Evolutionary conservation across 2,329 filamentous ascomycete species (phyloP).

Genomic region (Ascochyta lentis): DNA sequence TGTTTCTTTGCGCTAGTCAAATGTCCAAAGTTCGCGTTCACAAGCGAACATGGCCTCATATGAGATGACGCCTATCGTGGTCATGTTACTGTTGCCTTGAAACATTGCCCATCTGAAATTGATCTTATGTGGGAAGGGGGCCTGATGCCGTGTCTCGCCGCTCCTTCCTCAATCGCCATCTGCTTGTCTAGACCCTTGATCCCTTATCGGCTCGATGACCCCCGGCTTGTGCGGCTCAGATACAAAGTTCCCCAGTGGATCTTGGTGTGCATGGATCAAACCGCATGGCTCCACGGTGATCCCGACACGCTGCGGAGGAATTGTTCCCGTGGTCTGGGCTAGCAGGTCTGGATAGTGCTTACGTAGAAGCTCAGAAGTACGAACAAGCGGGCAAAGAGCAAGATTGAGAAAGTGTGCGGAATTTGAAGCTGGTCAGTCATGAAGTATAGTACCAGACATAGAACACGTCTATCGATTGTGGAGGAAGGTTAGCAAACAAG

Average conservation of each 20-base stretch:
- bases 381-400: neutral
- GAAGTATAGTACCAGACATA: neutral
- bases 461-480: neutral
- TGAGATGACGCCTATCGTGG: neutral
- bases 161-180: neutral
- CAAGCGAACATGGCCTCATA: neutral
- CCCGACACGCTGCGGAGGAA: neutral
- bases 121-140: neutral
- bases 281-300: neutral
- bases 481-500: neutral
- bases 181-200: neutral
- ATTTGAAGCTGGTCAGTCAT: neutral
- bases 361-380: neutral
- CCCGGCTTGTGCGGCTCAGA: neutral
- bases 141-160: conserved; percentile 8
- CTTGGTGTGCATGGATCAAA: neutral
- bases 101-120: neutral
- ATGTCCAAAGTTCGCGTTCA: neutral
- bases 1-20: neutral
- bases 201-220: neutral
- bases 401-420: neutral
- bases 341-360: neutral
- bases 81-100: neutral
- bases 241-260: neutral
- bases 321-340: neutral